Evolutionary conservation across 2,329 filamentous ascomycete species (phyloP), one percentile per base, ranked within the genome.

Genomic region (Didymella arachidicola): DNA sequence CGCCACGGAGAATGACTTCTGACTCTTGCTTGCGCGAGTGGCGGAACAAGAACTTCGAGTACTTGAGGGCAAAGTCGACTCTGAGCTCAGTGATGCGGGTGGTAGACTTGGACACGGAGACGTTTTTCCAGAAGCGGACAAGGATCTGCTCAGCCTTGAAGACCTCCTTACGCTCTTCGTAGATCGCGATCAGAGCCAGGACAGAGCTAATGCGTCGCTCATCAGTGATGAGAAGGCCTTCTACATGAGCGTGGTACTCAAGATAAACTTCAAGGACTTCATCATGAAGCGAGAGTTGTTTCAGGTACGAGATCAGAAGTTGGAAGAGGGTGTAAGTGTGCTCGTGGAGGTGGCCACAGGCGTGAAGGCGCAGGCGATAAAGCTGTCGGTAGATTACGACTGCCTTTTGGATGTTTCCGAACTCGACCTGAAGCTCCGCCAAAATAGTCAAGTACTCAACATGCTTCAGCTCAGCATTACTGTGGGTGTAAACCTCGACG

Each of bases 161-260:
- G n/a, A 70, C 26, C 43, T 71, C 66, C 27, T 66, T 59, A 18
- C 65, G 61, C 55, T 70, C 66, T 41, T 71, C 68, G 52, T 67
- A 71, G 34, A 64, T 64, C 34, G 60, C 32, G 27, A 67, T 46
- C 12, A 69, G 48, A 16, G 49, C 41, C n/a, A 69, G 27, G 4
- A 63, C 66, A 4, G 59, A 64, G 22, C 60, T 48, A 36, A 69
- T 64, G 26, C 66, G 66, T 11, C 66, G 66, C 34, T 64, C 59
- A 41, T 69, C 66, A 0, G 61, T 67, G 25, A 67, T 62, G 26
- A 60, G 30, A 2, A 69, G 57, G 11, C 54, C 62, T 32, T 65
- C 62, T 7, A 62, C 46, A 54, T 69, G 57, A 25, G 55, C 41
- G 39, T 69, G 63, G 38, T 69, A 67, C 27, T 65, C 62, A 12